Base-by-base conservation (phyloP, 2,329 filamentous ascomycete species). In the Whalleya microplaca region DNA sequence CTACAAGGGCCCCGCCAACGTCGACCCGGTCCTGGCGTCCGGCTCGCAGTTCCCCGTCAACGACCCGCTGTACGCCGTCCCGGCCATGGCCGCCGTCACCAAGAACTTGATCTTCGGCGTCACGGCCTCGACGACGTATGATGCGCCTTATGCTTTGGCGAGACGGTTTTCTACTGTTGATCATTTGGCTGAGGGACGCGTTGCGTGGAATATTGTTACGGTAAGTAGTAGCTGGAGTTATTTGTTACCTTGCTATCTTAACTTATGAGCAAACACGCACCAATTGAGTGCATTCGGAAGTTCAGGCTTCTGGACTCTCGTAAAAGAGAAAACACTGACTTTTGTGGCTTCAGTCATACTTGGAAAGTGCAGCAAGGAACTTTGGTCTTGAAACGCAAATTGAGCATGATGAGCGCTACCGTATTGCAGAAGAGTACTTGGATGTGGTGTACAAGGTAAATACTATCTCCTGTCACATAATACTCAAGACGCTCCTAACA, bases 131-230 rank as follows among this genome's bases (percentile, higher is more conserved):
- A 86, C 84, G 1, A 83, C 83, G 0, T 88, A 85, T 54, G 84
- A 87, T 55, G 79, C 81, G 0, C 85, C 85, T 0, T 88, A 85
- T 52, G 69, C 85, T 2, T 70, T 87, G 0, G 85, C 84, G 0
- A 84, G 85, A 65, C 75, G 84, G 0, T 85, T 87, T 48, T 85
- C 82, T 0, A 85, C 83, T 0, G 70, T 88, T 0, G 84, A 88
- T 57, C 84, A 87, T 66, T 71, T 88, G 41, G 86, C 84, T 0
- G 75, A 79, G 9, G 85, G 84, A 0, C 75, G 85, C 0, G 76
- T 88, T n/a, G 85, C 82, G 0, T 87, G 85, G 85, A 89, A 89
- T 58, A 86, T 89, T 18, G 86, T 89, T 47, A 66, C 63, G 2
- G n/a, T n/a, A n/a, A n/a, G n/a, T n/a, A n/a, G n/a, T n/a, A n/a